Percentiles rank a stretch among this genome's conserved stretches.
phyloP scores from a whole-genome alignment of 2,329 filamentous ascomycete species.

The Dendrostoma leiphaemia region DNA sequence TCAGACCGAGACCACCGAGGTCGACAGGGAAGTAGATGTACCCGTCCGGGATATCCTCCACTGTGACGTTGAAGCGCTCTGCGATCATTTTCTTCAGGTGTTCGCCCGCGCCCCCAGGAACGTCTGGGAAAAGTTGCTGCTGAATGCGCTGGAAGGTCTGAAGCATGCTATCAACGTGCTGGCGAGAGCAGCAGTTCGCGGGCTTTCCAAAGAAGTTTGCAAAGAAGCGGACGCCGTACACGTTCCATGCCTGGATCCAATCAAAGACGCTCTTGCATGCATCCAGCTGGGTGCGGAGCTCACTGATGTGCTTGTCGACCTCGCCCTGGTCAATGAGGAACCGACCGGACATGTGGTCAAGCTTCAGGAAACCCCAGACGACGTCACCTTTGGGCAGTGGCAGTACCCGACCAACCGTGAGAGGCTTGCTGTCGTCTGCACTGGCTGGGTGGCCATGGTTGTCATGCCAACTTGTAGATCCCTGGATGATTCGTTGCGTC shows the following conservation, averaged over 20 bases:
- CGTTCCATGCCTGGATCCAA: conserved; percentile 61
- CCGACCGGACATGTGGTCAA: conserved; percentile 45
- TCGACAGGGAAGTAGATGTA: conserved; percentile 39
- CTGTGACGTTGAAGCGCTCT: conserved; percentile 42
- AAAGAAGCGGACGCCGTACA: conserved; percentile 56
- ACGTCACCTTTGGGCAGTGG: too few relatives aligned
- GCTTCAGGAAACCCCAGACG: conserved; percentile 56
- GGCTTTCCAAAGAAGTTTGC: conserved; percentile 55
- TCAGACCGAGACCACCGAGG: conserved; percentile 38
- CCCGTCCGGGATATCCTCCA: conserved; percentile 35
- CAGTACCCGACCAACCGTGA: too few relatives aligned
- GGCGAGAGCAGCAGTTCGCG: conserved; percentile 51
- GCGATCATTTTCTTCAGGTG: conserved; percentile 45
- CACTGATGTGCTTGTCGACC: conserved; percentile 55
- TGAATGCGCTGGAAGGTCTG: conserved; percentile 52
- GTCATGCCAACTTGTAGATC: too few relatives aligned
- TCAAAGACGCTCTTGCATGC: conserved; percentile 53
- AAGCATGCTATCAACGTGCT: conserved; percentile 55
- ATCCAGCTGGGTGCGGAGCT: conserved; percentile 52
- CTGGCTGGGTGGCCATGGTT: too few relatives aligned
- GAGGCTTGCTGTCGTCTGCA: too few relatives aligned
- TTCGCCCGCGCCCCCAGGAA: conserved; percentile 31
- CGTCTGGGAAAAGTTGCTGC: conserved; percentile 41
- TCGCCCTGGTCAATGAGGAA: conserved; percentile 55
- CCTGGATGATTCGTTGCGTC: too few relatives aligned